A percentile compares a stretch with the other conserved stretches of the same genome.
These are phyloP conservation scores for Aquilaria yunnanensis DNA, from an alignment of 345 rosid genomes.

Conservation along the genomic window DNA sequence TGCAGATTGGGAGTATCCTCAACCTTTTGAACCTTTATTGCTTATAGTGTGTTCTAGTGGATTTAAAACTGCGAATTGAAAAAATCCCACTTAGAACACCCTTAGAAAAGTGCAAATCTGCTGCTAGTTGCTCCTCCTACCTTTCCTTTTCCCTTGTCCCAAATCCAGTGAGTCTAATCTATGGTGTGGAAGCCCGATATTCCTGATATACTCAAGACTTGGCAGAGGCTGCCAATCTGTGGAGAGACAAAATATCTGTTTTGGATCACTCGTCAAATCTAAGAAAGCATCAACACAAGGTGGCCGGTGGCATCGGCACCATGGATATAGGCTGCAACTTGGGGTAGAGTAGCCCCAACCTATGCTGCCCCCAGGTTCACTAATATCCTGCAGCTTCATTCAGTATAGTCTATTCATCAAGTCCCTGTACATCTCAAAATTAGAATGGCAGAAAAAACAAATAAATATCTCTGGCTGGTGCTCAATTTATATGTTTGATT, in stretches of 20 bases:
- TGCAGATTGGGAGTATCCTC: too few relatives aligned
- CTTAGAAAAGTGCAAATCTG: too few relatives aligned
- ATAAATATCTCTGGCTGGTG: not conserved
- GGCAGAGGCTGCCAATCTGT: constrained; percentile 4
- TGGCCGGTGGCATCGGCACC: constrained; percentile 35
- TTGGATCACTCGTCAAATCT: constrained; percentile 25
- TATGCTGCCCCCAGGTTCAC: constrained; percentile 18
- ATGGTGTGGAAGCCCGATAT: constrained; percentile 1
- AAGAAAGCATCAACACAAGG: constrained; percentile 30
- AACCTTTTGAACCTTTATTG: too few relatives aligned
- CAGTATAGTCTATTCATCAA: constrained; percentile 21
- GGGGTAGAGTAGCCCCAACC: constrained; percentile 32
- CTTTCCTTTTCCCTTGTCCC: not conserved
- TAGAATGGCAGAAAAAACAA: constrained; percentile 3
- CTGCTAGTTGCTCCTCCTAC: too few relatives aligned
- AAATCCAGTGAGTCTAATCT: constrained; percentile 10
- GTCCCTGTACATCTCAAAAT: constrained; percentile 7
- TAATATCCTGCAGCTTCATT: constrained; percentile 30
- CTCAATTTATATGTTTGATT: constrained; percentile 3
- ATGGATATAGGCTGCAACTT: constrained; percentile 44
- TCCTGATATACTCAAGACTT: constrained; percentile 11
- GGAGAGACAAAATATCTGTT: constrained; percentile 25
- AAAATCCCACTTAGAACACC: too few relatives aligned
- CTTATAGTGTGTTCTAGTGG: not conserved
- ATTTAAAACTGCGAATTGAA: not conserved